Percentiles rank a stretch among this genome's conserved stretches.
Conservation (phyloP, 306 rosid species). For the Acacia confusa region DNA sequence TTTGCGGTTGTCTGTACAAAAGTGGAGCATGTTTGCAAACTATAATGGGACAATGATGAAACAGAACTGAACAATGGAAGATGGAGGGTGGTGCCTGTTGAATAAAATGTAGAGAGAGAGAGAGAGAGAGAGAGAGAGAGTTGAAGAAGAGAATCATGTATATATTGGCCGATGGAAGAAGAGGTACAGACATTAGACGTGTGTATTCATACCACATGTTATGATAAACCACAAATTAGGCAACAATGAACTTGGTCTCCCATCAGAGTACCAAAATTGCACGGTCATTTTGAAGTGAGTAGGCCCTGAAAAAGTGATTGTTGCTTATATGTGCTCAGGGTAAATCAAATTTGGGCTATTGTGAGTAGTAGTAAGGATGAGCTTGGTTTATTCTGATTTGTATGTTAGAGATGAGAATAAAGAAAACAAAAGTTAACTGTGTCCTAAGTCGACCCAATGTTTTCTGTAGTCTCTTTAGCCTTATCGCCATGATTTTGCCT, state of each 20-base stretch:
- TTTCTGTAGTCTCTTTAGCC: background rate
- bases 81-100: background rate
- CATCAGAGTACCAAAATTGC: background rate
- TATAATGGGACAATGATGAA: background rate
- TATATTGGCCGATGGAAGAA: background rate
- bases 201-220: background rate
- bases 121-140: background rate
- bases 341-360: background rate
- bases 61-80: background rate
- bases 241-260: background rate
- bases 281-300: background rate
- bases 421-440: background rate
- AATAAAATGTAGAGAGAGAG: background rate
- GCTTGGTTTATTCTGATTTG: slow-evolving; percentile 1
- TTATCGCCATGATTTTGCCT: background rate
- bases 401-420: background rate
- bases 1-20: background rate
- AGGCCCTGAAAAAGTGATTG: background rate
- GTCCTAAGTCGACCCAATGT: background rate
- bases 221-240: background rate
- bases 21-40: background rate
- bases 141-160: background rate
- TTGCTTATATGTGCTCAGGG: slow-evolving; percentile 16
- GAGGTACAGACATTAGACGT: background rate
- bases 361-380: background rate